phyloP scores from a whole-genome alignment of 2,329 filamentous ascomycete genomes.

The Sordariomycetes sp. region DNA sequence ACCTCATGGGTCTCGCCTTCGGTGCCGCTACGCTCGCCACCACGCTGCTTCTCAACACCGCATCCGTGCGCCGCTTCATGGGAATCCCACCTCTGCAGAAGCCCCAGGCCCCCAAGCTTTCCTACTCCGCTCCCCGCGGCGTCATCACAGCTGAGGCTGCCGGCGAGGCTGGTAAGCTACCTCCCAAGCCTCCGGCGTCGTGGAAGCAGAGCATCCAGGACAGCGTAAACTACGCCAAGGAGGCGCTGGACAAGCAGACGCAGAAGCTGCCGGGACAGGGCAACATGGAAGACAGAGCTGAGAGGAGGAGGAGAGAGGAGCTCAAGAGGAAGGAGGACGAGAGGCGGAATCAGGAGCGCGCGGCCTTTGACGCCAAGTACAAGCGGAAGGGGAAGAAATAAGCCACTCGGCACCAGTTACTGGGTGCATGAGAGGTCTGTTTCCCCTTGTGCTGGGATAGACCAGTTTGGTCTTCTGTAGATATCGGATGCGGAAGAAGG shows the following conservation, averaged over 20 bases:
- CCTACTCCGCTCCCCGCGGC: slow-evolving; percentile 2
- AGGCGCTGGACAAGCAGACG: slow-evolving; percentile 23
- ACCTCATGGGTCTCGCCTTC: slow-evolving; percentile 37
- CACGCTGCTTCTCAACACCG: slow-evolving; percentile 25
- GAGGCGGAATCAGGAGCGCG: slow-evolving; percentile 23
- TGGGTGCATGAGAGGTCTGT: no score
- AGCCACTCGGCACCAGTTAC: no score
- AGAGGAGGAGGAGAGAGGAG: slow-evolving; percentile 22
- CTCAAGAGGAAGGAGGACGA: slow-evolving; percentile 24
- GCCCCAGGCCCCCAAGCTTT: slow-evolving; percentile 8
- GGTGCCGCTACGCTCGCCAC: slow-evolving; percentile 26
- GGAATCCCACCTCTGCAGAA: slow-evolving; percentile 23
- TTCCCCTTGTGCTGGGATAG: no score
- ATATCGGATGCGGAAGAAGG: no score
- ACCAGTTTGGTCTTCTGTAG: no score
- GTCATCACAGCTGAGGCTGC: slow-evolving; percentile 1
- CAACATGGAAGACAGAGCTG: slow-evolving; percentile 20
- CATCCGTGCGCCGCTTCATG: slow-evolving; percentile 25
- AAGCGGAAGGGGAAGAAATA: slow-evolving; percentile 18
- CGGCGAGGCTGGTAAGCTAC: not conserved
- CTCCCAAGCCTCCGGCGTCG: no score
- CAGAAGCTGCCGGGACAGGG: slow-evolving; percentile 24
- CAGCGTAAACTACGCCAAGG: slow-evolving; percentile 25
- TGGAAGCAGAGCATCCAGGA: slow-evolving; percentile 22
- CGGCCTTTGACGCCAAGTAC: slow-evolving; percentile 31